These are phyloP conservation scores for Zygoascus biomembranicola DNA, from an alignment of 805 yeast species.

Conservation along the genomic window DNA sequence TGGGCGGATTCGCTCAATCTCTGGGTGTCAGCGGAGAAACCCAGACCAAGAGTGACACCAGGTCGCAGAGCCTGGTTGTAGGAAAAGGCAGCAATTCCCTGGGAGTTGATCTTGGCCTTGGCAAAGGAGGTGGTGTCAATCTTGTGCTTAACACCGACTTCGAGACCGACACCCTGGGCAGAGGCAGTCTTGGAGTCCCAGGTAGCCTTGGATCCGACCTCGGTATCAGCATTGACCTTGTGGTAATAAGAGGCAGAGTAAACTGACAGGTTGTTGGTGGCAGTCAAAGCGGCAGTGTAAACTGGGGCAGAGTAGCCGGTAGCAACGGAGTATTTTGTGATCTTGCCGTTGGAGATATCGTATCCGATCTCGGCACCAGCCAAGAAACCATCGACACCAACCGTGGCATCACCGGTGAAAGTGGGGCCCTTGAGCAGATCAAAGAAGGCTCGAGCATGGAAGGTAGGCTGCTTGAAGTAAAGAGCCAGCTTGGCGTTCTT, in stretches of 20 bases:
- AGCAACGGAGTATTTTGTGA: constrained; percentile 90
- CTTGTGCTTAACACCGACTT: constrained; percentile 90
- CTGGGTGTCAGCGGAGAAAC: constrained; percentile 94
- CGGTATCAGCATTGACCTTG: constrained; percentile 81
- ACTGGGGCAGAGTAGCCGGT: constrained; percentile 85
- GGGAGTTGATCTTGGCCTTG: constrained; percentile 95
- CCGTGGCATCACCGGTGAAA: constrained; percentile 89
- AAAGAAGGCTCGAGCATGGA: constrained; percentile 90
- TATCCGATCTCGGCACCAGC: constrained; percentile 97
- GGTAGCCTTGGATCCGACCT: constrained; percentile 97
- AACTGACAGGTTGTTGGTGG: constrained; percentile 77
- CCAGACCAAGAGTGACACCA: constrained; percentile 94
- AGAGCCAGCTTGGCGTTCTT: constrained; percentile 86
- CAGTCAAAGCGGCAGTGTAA: constrained; percentile 78
- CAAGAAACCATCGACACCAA: constrained; percentile 93
- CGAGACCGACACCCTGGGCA: constrained; percentile 76
- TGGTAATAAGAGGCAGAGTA: constrained; percentile 96
- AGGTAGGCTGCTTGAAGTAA: constrained; percentile 85
- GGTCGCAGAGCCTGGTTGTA: constrained; percentile 94
- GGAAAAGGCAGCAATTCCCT: constrained; percentile 87
- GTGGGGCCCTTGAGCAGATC: constrained; percentile 93
- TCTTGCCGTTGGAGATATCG: constrained; percentile 87
- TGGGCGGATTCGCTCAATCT: constrained; percentile 94
- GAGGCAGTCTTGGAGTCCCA: constrained; percentile 77
- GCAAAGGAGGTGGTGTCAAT: constrained; percentile 83